phyloP scores from a whole-genome alignment of 352 stramenopile species.

The Globisporangium apiculatum region DNA sequence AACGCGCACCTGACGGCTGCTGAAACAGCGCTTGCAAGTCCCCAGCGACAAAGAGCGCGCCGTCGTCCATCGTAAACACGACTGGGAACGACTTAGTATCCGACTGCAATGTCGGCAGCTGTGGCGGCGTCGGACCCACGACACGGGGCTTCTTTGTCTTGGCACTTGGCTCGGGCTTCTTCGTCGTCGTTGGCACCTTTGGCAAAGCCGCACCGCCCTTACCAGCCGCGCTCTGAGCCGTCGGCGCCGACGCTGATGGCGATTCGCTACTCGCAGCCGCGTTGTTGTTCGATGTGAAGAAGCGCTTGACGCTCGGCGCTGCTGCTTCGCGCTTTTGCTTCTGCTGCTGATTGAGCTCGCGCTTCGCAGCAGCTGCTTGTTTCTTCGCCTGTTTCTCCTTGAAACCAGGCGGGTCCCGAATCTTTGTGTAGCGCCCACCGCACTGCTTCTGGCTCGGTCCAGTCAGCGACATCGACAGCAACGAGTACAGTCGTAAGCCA shows the following conservation, averaged over 20 bases:
- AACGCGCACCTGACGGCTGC: no score
- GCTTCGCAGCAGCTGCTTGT: constrained; percentile 18
- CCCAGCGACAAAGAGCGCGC: no score
- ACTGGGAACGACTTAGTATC: no score
- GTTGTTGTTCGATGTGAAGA: constrained; percentile 12
- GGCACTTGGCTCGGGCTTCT: neutral
- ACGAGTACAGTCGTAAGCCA: neutral
- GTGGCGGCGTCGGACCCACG: no score
- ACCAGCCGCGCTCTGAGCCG: no score
- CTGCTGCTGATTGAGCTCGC: constrained; percentile 12
- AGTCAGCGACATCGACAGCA: neutral
- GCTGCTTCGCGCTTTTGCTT: constrained; percentile 28
- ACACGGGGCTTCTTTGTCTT: neutral
- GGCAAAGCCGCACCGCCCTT: no score
- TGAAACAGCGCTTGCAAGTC: no score
- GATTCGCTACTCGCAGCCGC: neutral
- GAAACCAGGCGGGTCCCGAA: constrained; percentile 58
- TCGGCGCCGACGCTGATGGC: no score
- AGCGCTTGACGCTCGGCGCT: constrained; percentile 22
- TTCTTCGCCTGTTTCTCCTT: constrained; percentile 38
- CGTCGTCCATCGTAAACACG: no score
- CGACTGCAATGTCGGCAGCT: no score
- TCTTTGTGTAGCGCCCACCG: constrained; percentile 65
- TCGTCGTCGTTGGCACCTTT: neutral
- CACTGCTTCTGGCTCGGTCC: constrained; percentile 32